Percentiles rank a stretch among this genome's conserved stretches.
These are phyloP conservation scores for Prunus persica DNA, from an alignment of 306 rosid genomes.

Conservation along the genomic window Prunus_persica_NCBIv2 NC_034013.1:15985001-15985500, in stretches of 20 bases:
- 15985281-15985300: not conserved
- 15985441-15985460: not conserved
- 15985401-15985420: not conserved
- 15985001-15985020: not conserved
- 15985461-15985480: not conserved
- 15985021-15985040: not conserved
- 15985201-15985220: not conserved
- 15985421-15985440: not conserved
- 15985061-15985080: not conserved
- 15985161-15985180: not conserved
- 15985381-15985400: not conserved
- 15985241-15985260: not conserved
- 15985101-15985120: not conserved
- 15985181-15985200: not conserved
- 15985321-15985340: not conserved
- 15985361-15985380: too few relatives aligned
- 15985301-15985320: not conserved
- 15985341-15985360: not conserved
- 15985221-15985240: not conserved
- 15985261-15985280: not conserved
- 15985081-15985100: not conserved
- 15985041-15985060: not conserved
- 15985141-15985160: not conserved
- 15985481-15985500: not conserved
- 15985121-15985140: not conserved